Evolutionary conservation across 352 stramenopile species (phyloP).

Genomic region (Globisporangium abappressorium): DNA sequence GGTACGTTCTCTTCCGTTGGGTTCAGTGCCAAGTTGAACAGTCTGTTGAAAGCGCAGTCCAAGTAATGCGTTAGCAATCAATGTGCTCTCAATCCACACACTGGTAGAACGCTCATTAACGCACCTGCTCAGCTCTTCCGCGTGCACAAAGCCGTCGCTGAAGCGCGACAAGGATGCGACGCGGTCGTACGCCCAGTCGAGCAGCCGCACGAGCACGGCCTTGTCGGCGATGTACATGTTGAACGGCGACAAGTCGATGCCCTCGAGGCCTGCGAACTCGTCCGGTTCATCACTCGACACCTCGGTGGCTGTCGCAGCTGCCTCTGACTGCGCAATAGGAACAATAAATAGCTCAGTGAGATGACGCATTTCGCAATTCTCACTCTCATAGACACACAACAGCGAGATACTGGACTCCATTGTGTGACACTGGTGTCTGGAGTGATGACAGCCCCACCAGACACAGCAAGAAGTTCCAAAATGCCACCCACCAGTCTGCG

Average conservation of each 20-base stretch:
- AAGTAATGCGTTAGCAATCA: background rate
- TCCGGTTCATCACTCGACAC: background rate
- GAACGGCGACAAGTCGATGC: slow-evolving; percentile 54
- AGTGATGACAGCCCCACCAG: too few relatives aligned
- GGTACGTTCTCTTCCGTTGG: slow-evolving; percentile 48
- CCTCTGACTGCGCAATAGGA: background rate
- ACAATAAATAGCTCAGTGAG: background rate
- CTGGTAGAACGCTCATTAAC: background rate
- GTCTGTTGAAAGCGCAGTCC: slow-evolving; percentile 20
- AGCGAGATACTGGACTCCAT: background rate
- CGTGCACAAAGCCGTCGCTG: slow-evolving; percentile 47
- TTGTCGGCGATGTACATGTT: slow-evolving; percentile 54
- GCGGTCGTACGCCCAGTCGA: slow-evolving; percentile 67
- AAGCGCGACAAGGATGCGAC: slow-evolving; percentile 34
- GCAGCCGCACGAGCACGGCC: slow-evolving; percentile 41
- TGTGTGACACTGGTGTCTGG: background rate
- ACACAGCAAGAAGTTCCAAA: background rate
- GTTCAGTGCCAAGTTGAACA: slow-evolving; percentile 59
- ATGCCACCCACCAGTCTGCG: slow-evolving; percentile 10
- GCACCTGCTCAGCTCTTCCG: slow-evolving; percentile 35
- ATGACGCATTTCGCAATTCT: background rate
- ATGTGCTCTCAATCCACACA: background rate
- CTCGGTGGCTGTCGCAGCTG: background rate
- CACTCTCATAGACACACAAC: background rate
- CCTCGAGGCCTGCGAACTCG: slow-evolving; percentile 33